Percentiles rank a stretch among this genome's conserved stretches.
Conservation (phyloP, 495 filamentous ascomycete genomes). For the Tuber calosporum region DNA sequence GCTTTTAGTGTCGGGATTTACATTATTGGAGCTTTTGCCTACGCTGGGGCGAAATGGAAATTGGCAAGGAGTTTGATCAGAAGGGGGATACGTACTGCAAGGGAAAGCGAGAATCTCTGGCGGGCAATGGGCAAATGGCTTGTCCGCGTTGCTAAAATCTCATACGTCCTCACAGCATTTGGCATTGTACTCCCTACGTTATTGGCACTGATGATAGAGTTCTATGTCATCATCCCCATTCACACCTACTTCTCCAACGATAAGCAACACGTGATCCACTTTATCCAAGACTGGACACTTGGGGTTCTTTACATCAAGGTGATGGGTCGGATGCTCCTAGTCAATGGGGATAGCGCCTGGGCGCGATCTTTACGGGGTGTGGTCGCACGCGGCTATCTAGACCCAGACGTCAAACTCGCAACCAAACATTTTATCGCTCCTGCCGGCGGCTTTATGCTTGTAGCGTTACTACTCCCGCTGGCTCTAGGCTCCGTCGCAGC, state of each 20-base stretch:
- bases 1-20: slow-evolving; percentile 86
- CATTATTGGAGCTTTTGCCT: slow-evolving; percentile 54
- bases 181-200: slow-evolving; percentile 70
- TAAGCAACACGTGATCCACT: slow-evolving; percentile 67
- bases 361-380: slow-evolving; percentile 68
- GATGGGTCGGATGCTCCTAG: slow-evolving; percentile 61
- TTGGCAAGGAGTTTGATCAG: slow-evolving; percentile 23
- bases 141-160: slow-evolving; percentile 46
- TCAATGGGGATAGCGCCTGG: slow-evolving; percentile 56
- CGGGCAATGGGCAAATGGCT: slow-evolving; percentile 36
- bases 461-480: slow-evolving; percentile 57
- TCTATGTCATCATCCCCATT: slow-evolving; percentile 80
- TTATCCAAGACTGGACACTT: slow-evolving; percentile 89
- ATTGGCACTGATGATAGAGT: slow-evolving; percentile 73
- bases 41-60: slow-evolving; percentile 38
- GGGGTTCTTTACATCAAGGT: slow-evolving; percentile 89
- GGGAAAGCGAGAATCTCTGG: slow-evolving; percentile 41
- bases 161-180: slow-evolving; percentile 67
- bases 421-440: slow-evolving; percentile 80
- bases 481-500: slow-evolving; percentile 48
- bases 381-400: slow-evolving; percentile 67
- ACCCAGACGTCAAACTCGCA: slow-evolving; percentile 69
- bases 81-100: slow-evolving; percentile 26
- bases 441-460: slow-evolving; percentile 51
- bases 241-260: slow-evolving; percentile 64